Base-by-base conservation (phyloP, 352 stramenopile genomes). In the Globisporangium nagaii region DNA sequence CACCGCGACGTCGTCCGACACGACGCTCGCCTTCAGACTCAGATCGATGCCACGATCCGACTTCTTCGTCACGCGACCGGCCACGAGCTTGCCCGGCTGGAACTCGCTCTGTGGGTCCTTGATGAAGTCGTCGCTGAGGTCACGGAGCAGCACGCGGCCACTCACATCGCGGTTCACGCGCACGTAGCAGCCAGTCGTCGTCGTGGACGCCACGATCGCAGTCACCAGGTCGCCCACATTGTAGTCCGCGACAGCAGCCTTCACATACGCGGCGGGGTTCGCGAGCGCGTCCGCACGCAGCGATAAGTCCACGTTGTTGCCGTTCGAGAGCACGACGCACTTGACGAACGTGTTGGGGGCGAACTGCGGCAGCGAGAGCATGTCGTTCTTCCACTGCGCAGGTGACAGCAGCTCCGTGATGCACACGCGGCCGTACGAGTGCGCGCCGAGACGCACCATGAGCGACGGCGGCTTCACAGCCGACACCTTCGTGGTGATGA, bases 41-140 rank as follows among this genome's bases (percentile, higher is more conserved):
- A 99, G 55, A 65, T 98, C 93, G 1, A 98, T 60, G 8, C 81
- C 81, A 27, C 80, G 75, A 35, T 81, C 63, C 27, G 84, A 91
- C 24, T 90, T 79, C 59, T 84, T 88, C 57, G 93, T 98, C 41
- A 98, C 89, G 42, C 96, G 96, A 17, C 95, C 95, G 32, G 95
- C 86, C 5, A 99, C 94, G 17, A 99, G 70, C 58, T 91, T 96
- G n/a, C 95, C 95, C 2, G 80, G 46, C 41, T 89, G 86, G 71
- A 98, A 99, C 45, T 86, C 77, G 4, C 66, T 59, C 51, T 73
- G 69, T 9, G 96, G 94, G 65, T 98, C 76, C 51, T 95, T 95
- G 44, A 99, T 72, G 53, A 97, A 99, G 30, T 95, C 79, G 65
- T 98, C 96, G 60, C 84, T 97, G 10, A 99, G 69, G 70, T 99